Base-by-base conservation (phyloP, 108 stramenopile genomes). In the Epithemia pelagica region DNA sequence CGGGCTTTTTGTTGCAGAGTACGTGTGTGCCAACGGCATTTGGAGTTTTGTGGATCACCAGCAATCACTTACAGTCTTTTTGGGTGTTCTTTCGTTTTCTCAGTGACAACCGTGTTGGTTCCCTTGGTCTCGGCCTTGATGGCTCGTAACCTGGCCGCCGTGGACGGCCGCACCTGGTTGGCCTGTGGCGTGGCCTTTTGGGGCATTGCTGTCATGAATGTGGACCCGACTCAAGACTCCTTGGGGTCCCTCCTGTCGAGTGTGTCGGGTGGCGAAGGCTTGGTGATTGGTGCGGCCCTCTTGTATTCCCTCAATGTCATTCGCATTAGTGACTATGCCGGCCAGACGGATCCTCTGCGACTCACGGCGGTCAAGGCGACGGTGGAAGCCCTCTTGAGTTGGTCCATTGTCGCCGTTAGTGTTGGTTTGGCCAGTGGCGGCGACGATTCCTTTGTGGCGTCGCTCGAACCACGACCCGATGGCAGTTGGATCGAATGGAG, bases 251-350 rank as follows among this genome's bases (percentile, higher is more conserved):
- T 24, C 61, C 64, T 10, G 24, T 62, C 54, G 7, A 61, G 61
- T 20, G 69, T 84, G n/a, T 78, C 73, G 28, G 66, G 76, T 27
- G 93, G 93, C 30, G 93, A 94, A 61, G 22, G 63, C 10, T 74
- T 89, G 24, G 86, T 91, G 15, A 64, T 94, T 3, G 61, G 76
- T 22, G 86, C 93, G 7, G 90, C 90, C 22, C 37, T 94, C 3
- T 33, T 83, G n/a, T 92, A 92, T 63, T 69, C 87, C 15, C 67
- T 92, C 69, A 90, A 92, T 72, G 90, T 95, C 8, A 82, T 95
- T 22, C 74, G 94, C 32, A 71, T 95, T 10, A 85, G 90, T 22
- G 58, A 46, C 2, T 89, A 87, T 65, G 89, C 91, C 18, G 76
- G 70, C 52, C 28, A 67, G 37, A 83, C 84, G 0, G 69, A 77